Evolutionary conservation across 169 alveolate genomes (phyloP), one percentile per base, ranked within the genome.

Genomic region (Plasmodium chabaudi): DNA sequence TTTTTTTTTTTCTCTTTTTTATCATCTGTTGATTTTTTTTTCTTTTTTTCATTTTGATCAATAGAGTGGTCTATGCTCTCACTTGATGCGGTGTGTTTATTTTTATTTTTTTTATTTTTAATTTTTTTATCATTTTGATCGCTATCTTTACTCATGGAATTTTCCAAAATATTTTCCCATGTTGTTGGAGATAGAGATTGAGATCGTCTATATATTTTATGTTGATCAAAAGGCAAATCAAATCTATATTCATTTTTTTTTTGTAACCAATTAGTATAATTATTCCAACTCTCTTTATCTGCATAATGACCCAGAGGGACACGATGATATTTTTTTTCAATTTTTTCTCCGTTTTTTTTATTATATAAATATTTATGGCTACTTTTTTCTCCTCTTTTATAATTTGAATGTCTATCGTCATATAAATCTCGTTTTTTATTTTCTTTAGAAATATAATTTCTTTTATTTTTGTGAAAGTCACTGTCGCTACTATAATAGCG

Each of bases 221-320:
- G 6, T 42, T 82, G 49, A 53, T 82, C 90, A 82, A 82, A 82
- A 9, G 64, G 69, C 10, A 82, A 49, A 68, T 65, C 59, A 56
- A 82, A 82, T 17, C 90, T 65, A 27, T 82, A 82, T 7, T 67
- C 67, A 57, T 82, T 82, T 68, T 82, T 82, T 68, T 82, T 65
- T 68, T 82, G 72, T 72, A 82, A 5, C 90, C 90, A 82, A 0
- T 82, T 23, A 9, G 90, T 82, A 46, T 82, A 82, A 49, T 25
- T 55, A 17, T 67, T 69, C 90, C 90, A 82, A 46, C 39, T 67
- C 17, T 82, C 90, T 53, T 82, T 82, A 15, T 82, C 69, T 21
- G 84, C 59, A 72, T 82, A 84, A 47, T 68, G 69, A 0, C 90
- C 90, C 25, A 82, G 69, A 6, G 84, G 73, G 7, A 82, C 42